Percentiles rank a stretch among this genome's conserved stretches.
These are phyloP conservation scores for Arabidopsis thaliana DNA, from an alignment of 345 rosid species.

Conservation along the genomic window DNA sequence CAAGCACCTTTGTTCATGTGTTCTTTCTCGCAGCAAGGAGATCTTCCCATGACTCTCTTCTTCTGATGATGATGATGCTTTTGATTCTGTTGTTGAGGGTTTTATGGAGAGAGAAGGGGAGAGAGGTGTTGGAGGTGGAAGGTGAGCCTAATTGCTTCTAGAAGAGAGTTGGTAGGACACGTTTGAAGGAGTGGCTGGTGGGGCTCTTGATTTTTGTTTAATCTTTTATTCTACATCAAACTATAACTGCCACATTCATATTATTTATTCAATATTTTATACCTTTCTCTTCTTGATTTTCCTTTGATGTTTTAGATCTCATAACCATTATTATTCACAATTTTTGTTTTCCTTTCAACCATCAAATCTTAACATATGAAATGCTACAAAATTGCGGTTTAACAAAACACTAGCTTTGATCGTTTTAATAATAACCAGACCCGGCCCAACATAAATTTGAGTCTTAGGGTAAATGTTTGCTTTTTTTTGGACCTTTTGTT, in stretches of 20 bases:
- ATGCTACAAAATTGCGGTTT: not conserved
- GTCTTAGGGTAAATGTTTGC: no score
- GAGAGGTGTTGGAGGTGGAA: slow-evolving; percentile 40
- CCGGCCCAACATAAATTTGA: no score
- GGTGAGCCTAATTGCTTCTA: slow-evolving; percentile 75
- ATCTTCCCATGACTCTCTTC: slow-evolving; percentile 60
- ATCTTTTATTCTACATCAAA: slow-evolving; percentile 46
- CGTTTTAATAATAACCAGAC: no score
- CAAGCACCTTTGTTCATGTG: slow-evolving; percentile 77
- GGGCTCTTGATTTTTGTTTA: slow-evolving; percentile 39
- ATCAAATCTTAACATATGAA: slow-evolving; percentile 3
- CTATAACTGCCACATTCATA: slow-evolving; percentile 43
- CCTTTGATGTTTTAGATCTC: not conserved
- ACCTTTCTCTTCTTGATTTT: not conserved
- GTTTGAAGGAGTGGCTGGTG: slow-evolving; percentile 83
- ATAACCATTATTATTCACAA: not conserved
- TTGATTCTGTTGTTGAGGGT: slow-evolving; percentile 27
- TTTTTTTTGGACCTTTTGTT: no score
- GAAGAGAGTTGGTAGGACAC: slow-evolving; percentile 98
- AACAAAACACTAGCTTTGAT: not conserved
- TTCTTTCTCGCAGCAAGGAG: slow-evolving; percentile 72
- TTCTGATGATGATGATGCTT: not conserved
- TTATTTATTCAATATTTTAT: slow-evolving; percentile 8
- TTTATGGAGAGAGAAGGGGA: slow-evolving; percentile 31
- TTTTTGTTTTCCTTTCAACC: not conserved